Evolutionary conservation across 164 flowering plant species (phyloP), one percentile per base, ranked within the genome.

Genomic region (Houttuynia cordata): DNA sequence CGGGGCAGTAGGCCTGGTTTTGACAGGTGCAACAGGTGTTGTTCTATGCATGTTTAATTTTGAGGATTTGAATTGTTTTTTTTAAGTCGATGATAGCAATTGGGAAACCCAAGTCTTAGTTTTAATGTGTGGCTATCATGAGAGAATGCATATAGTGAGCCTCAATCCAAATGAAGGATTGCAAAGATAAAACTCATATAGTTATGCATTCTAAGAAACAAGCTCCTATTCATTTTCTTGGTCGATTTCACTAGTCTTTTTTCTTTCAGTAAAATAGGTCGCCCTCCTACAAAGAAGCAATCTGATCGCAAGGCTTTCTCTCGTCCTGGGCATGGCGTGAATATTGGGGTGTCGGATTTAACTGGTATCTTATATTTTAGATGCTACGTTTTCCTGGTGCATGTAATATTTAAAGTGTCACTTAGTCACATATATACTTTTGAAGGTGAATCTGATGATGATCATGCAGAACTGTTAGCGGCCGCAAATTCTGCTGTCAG

Each of bases 11-110:
- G 72, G 76, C 64, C 58, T 53, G 66, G 65, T 14, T 75, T 82
- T 61, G 94, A 91, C 53, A 91, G 80, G 73, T 82, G 57, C 73
- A 87, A 86, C 71, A 88, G 97, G 97, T 89, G 47, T 51, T 37
- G 20, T n/a, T 20, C 40, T 37, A 24, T 24, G 20, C 42, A 59
- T 63, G 52, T 40, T 51, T 9, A 30, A 10, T 24, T 12, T 45
- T 45, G 13, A 45, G 49, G 17, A 45, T 1, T 45, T 30, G 37
- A 30, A 30, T 30, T 30, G 37, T 2, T 2, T 30, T 30, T 30
- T 30, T 30, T 2, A 30, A 30, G 37, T 30, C 2, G 37, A 6
- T n/a, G n/a, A n/a, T n/a, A n/a, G n/a, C n/a, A n/a, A n/a, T n/a
- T n/a, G n/a, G n/a, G n/a, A n/a, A n/a, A n/a, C n/a, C n/a, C 37